Evolutionary conservation across 352 stramenopile species (phyloP).

Genomic region (Globisporangium abappressorium): DNA sequence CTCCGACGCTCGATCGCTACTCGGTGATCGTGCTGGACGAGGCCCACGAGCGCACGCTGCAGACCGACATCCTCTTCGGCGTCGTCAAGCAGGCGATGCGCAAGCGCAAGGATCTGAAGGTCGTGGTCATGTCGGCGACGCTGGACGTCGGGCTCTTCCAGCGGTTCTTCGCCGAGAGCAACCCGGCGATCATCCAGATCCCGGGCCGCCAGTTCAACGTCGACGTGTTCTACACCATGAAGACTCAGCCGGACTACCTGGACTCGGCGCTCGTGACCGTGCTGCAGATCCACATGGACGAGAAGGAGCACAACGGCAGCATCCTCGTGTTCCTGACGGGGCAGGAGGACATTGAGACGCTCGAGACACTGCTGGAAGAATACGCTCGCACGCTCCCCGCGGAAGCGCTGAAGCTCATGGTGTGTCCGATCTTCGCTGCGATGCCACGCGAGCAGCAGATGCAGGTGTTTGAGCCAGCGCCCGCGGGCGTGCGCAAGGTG

Average conservation of each 20-base stretch:
- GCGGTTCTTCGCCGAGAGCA: conserved; percentile 91
- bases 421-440: conserved; percentile 95
- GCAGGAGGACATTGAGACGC: conserved; percentile 96
- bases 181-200: conserved; percentile 81
- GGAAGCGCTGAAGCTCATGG: conserved; percentile 70
- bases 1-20: conserved; percentile 70
- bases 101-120: conserved; percentile 84
- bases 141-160: conserved; percentile 94
- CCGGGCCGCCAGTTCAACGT: conserved; percentile 88
- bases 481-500: conserved; percentile 86
- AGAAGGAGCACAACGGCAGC: conserved; percentile 74
- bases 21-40: conserved; percentile 87
- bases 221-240: conserved; percentile 88
- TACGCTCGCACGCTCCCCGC: conserved; percentile 71
- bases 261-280: conserved; percentile 85
- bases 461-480: conserved; percentile 89
- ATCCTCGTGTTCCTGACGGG: conserved; percentile 95
- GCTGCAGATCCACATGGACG: conserved; percentile 89
- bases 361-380: conserved; percentile 82
- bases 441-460: conserved; percentile 95
- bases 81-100: conserved; percentile 86
- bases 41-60: conserved; percentile 80
- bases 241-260: conserved; percentile 87
- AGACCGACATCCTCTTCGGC: conserved; percentile 90
- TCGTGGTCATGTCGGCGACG: conserved; percentile 99